Evolutionary conservation across 306 rosid species (phyloP), one percentile per base, ranked within the genome.

Genomic region (Gastrolobium bilobum): DNA sequence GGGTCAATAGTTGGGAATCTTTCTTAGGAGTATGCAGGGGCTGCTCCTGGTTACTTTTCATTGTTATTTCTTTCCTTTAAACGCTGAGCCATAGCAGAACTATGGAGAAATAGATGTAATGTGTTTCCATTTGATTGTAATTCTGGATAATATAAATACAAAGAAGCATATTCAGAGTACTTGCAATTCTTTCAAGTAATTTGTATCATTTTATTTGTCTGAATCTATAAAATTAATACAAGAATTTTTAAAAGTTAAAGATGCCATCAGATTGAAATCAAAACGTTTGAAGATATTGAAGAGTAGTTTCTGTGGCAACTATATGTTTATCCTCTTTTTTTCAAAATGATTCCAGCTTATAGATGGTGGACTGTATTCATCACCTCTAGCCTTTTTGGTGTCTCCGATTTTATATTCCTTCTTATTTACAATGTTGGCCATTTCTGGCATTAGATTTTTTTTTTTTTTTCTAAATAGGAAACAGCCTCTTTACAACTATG

Each of bases 231-330:
- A 58, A 73, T 38, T 47, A 59, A 7, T 6, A 8, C 37, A 31
- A 43, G 38, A 53, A 57, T 65, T 11, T 11, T 68, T 52, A 10
- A 39, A 58, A 6, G 40, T 9, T 37, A 7, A 52, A 60, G 51
- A 62, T 62, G 44, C 61, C 54, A 46, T 38, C 52, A 60, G 72
- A 48, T n/a, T 75, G 9, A 46, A 38, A 66, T 34, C 33, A 66
- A 65, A 53, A 62, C 72, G 30, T 37, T 62, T 10, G 50, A 52
- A 37, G 47, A 48, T 3, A 10, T 5, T 14, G 46, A 31, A 73
- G 70, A 26, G 57, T 6, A 34, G 38, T 8, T 48, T 40, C 10
- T 47, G 39, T 60, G 57, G 63, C 9, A 54, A 65, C 8, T 33
- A 65, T 35, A 68, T 75, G 39, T 29, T 35, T 34, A n/a, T 5